Percentiles rank a stretch among this genome's conserved stretches.
phyloP scores from a whole-genome alignment of 108 stramenopile genomes.

The Skeletonema grethae region DNA sequence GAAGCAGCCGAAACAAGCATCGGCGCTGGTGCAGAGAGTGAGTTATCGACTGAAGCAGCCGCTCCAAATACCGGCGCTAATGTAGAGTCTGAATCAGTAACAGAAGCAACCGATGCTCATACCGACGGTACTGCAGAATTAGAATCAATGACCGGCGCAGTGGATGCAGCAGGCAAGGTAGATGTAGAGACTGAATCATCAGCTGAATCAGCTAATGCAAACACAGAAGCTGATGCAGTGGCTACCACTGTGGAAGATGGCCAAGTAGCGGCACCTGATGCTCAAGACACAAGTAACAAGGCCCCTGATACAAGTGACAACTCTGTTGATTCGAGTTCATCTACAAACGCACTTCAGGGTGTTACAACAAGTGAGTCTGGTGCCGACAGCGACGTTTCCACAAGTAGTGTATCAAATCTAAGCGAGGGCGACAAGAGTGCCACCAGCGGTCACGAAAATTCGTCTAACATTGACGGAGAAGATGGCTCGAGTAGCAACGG shows the following conservation, averaged over 20 bases:
- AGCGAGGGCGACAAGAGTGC: neutral
- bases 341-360: neutral
- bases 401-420: neutral
- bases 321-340: neutral
- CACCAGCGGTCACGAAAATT: neutral
- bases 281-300: neutral
- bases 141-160: neutral
- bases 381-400: neutral
- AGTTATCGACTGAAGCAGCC: neutral
- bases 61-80: neutral
- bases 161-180: no score
- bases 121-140: neutral
- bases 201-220: no score
- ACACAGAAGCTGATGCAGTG: neutral
- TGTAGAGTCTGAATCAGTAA: neutral
- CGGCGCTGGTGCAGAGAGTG: neutral
- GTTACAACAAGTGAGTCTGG: neutral
- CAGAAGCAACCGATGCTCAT: neutral
- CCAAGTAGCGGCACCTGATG: neutral
- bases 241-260: neutral
- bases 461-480: neutral
- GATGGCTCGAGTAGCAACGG: no score
- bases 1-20: neutral
- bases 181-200: neutral
- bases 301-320: no score